A percentile compares a stretch with the other conserved stretches of the same genome.
These are phyloP conservation scores for Lecanicillium sp. DNA, from an alignment of 2,329 filamentous ascomycete genomes.

Conservation along the genomic window DNA sequence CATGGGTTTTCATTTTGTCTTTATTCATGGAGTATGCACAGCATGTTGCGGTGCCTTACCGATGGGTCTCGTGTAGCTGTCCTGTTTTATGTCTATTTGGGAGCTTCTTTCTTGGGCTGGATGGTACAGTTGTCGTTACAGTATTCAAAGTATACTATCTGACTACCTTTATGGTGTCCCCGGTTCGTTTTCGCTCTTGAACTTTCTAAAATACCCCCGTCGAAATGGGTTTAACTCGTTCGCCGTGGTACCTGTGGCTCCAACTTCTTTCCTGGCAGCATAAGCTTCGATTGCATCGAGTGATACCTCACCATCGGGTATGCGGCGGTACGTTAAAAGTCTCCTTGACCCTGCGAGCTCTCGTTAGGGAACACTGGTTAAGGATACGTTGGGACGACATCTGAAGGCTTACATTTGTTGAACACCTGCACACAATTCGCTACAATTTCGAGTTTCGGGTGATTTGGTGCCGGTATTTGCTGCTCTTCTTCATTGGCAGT, in stretches of 20 bases:
- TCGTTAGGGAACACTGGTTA: too few relatives aligned
- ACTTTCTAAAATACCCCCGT: conserved; percentile 49
- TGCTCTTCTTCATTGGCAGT: conserved; percentile 73
- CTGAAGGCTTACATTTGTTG: conserved; percentile 69
- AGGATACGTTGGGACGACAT: too few relatives aligned
- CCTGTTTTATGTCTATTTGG: too few relatives aligned
- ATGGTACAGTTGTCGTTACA: too few relatives aligned
- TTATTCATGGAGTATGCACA: neutral
- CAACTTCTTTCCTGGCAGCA: conserved; percentile 18
- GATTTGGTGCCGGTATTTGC: conserved; percentile 67
- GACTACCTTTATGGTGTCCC: too few relatives aligned
- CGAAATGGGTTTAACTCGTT: conserved; percentile 55
- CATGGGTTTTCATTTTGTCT: conserved; percentile 1
- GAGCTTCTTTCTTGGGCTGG: too few relatives aligned
- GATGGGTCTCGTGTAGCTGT: too few relatives aligned
- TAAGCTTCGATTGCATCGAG: conserved; percentile 29
- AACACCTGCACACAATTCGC: conserved; percentile 79
- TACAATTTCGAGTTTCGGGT: conserved; percentile 66
- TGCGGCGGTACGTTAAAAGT: conserved; percentile 75
- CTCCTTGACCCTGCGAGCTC: conserved; percentile 65
- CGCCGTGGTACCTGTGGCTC: conserved; percentile 37
- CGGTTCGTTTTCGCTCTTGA: conserved; percentile 22
- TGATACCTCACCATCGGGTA: conserved; percentile 51
- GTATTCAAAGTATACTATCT: too few relatives aligned
- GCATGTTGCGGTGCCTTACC: neutral